These are phyloP conservation scores for Cytospora chrysosperma DNA, from an alignment of 2,329 filamentous ascomycete genomes.

Conservation along the genomic window DNA sequence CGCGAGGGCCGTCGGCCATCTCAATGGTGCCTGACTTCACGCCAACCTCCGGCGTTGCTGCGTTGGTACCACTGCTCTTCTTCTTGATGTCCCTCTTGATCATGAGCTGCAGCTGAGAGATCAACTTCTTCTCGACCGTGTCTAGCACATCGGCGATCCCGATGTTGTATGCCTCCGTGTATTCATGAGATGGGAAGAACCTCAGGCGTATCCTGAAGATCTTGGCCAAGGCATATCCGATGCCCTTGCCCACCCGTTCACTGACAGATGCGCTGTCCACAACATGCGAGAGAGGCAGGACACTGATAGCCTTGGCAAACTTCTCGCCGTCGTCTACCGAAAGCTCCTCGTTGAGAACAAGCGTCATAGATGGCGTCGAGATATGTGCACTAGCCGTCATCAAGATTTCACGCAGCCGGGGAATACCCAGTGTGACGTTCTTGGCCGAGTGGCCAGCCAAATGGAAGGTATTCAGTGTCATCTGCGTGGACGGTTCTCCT, in stretches of 20 bases:
- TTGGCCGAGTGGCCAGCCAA: constrained; percentile 97
- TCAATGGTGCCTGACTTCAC: constrained; percentile 54
- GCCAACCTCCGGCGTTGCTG: constrained; percentile 74
- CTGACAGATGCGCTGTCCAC: constrained; percentile 78
- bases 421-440: constrained; percentile 98
- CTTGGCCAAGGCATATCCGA: constrained; percentile 70
- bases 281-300: constrained; percentile 79
- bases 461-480: constrained; percentile 99
- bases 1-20: constrained; percentile 41
- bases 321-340: constrained; percentile 65
- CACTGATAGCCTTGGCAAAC: constrained; percentile 91
- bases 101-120: constrained; percentile 68
- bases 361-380: constrained; percentile 86
- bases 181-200: constrained; percentile 84
- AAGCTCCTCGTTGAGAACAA: constrained; percentile 73
- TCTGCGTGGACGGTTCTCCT: constrained; percentile 96
- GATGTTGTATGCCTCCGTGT: constrained; percentile 83
- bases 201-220: constrained; percentile 78
- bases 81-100: constrained; percentile 82
- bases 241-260: constrained; percentile 74
- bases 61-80: constrained; percentile 63
- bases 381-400: constrained; percentile 94
- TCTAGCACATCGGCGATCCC: constrained; percentile 71
- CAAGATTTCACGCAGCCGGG: constrained; percentile 91
- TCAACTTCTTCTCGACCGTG: constrained; percentile 77